phyloP scores from a whole-genome alignment of 2,329 filamentous ascomycete species.

The Mollisia scopiformis region DNA sequence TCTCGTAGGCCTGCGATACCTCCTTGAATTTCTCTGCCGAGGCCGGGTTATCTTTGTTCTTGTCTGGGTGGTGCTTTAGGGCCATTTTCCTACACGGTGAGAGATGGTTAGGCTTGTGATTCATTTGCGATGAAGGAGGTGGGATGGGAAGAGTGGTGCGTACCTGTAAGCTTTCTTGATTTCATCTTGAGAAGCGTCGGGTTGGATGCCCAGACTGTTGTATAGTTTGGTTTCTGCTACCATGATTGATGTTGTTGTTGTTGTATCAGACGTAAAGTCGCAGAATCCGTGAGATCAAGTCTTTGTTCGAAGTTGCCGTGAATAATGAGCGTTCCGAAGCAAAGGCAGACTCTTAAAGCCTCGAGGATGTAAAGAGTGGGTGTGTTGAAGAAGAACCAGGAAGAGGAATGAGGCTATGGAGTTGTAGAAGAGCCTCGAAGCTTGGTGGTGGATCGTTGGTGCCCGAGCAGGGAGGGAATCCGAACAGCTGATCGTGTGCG shows the following conservation, averaged over 20 bases:
- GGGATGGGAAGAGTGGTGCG: constrained; percentile 33
- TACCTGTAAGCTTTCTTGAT: constrained; percentile 97
- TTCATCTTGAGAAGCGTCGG: constrained; percentile 84
- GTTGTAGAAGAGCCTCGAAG: constrained; percentile 17
- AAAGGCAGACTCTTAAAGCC: not conserved
- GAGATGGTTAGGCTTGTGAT: constrained; percentile 17
- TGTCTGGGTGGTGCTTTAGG: constrained; percentile 93
- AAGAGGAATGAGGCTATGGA: not conserved
- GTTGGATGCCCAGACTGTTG: constrained; percentile 78
- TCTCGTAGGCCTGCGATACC: constrained; percentile 96
- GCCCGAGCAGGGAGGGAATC: not conserved
- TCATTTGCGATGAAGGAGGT: not conserved
- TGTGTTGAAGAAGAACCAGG: not conserved
- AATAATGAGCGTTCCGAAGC: not conserved
- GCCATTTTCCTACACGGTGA: constrained; percentile 75
- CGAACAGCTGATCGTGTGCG: constrained; percentile 30
- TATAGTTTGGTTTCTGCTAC: constrained; percentile 96
- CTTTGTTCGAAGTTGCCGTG: not conserved
- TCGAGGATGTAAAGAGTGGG: not conserved
- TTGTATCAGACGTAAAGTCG: not conserved
- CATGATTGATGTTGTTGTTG: constrained; percentile 62
- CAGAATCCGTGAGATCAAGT: not conserved
- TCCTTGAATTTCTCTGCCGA: constrained; percentile 97
- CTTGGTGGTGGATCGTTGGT: constrained; percentile 7
- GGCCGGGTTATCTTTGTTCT: constrained; percentile 89